These are phyloP conservation scores for Setaria italica DNA, from an alignment of 202 grass and related monocot species.

Conservation along the genomic window DNA sequence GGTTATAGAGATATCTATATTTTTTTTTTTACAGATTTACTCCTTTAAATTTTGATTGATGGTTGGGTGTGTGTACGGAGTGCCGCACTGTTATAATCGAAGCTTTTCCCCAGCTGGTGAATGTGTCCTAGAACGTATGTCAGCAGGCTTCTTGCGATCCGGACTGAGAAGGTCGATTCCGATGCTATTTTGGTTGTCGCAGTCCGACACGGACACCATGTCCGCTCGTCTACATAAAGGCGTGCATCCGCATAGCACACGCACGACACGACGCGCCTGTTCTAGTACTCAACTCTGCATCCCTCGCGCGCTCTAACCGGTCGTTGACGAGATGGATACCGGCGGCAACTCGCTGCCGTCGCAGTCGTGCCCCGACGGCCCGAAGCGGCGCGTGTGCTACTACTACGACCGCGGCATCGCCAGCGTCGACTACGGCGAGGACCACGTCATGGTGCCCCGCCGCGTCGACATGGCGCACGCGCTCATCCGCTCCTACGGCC, in stretches of 20 bases:
- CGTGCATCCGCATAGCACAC: background rate
- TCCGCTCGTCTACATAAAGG: background rate
- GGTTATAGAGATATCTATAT: no score
- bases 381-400: conserved; percentile 59
- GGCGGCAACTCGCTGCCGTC: conserved; percentile 32
- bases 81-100: no score
- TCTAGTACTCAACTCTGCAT: background rate
- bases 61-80: no score
- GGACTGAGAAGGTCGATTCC: background rate
- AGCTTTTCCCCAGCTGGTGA: no score
- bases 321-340: background rate
- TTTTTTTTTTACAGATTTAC: no score
- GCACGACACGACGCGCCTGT: background rate
- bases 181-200: background rate
- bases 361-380: conserved; percentile 32
- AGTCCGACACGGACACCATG: background rate
- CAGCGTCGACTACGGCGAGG: conserved; percentile 42
- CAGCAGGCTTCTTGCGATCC: background rate
- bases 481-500: conserved; percentile 42
- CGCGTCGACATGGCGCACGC: conserved; percentile 54
- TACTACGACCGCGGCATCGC: conserved; percentile 52
- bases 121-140: no score
- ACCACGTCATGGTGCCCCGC: conserved; percentile 53
- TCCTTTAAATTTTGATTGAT: no score
- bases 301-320: no score